Conservation (phyloP, 1,284 basidiomycete species). For the Trametes polyzona region DNA sequence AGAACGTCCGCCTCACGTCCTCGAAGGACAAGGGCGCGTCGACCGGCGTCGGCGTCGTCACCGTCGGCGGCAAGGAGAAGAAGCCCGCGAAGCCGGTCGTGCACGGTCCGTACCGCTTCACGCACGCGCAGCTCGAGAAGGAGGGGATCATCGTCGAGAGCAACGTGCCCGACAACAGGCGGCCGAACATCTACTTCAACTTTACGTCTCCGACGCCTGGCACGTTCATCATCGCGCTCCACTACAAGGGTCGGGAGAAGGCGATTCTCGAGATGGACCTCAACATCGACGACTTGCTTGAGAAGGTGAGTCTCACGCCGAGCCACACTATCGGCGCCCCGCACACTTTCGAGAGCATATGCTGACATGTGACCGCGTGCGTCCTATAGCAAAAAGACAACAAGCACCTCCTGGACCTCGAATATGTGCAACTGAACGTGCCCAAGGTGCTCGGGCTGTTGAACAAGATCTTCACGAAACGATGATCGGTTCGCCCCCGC, state of each 20-base stretch:
- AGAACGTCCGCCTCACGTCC: constrained; percentile 93
- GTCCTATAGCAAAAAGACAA: constrained; percentile 91
- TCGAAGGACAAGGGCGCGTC: constrained; percentile 84
- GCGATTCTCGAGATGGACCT: constrained; percentile 99
- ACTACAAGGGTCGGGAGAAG: constrained; percentile 99
- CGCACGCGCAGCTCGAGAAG: constrained; percentile 97
- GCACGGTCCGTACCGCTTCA: constrained; percentile 95
- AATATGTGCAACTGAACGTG: constrained; percentile 98
- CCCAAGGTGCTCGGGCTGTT: constrained; percentile 90
- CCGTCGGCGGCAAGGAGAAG: constrained; percentile 97
- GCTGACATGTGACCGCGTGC: too few species aligned
- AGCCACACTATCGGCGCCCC: not conserved
- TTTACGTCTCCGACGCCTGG: constrained; percentile 97
- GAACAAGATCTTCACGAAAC: constrained; percentile 90
- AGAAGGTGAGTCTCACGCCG: constrained; percentile 69
- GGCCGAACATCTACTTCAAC: constrained; percentile 98
- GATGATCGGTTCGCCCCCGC: constrained; percentile 48
- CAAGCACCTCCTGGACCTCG: constrained; percentile 92
- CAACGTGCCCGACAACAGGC: constrained; percentile 96
- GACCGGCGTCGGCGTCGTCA: constrained; percentile 92
- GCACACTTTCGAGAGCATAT: too few species aligned
- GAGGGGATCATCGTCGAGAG: constrained; percentile 99
- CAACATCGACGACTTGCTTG: constrained; percentile 97
- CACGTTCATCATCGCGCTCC: constrained; percentile 97
- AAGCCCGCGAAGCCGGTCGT: constrained; percentile 86